Conservation (phyloP, 768 basidiomycete genomes). For the Agaricus subrufescens region DNA sequence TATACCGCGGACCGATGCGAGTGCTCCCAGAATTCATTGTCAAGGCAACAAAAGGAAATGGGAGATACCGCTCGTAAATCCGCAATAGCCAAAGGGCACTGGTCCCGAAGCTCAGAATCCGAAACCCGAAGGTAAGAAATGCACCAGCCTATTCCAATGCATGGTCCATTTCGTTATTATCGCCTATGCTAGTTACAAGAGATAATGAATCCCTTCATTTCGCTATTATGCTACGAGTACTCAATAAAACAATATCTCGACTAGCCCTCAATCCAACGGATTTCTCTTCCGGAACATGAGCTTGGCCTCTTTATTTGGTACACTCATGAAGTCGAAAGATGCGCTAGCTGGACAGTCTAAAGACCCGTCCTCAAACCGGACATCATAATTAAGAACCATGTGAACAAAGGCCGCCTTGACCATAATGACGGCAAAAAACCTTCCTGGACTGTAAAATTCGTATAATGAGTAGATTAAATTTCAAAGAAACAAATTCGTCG, state of each 20-base stretch:
- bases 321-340: background rate
- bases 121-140: no score
- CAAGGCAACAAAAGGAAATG: no score
- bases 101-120: no score
- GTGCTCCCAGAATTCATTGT: no score
- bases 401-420: conserved; percentile 33
- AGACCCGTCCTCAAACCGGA: conserved; percentile 17
- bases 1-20: no score
- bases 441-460: conserved; percentile 26
- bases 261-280: background rate
- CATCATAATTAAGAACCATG: conserved; percentile 33
- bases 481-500: background rate
- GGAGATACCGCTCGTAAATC: no score
- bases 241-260: background rate
- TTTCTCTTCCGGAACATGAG: conserved; percentile 11
- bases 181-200: background rate
- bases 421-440: conserved; percentile 35
- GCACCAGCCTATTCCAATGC: no score
- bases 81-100: no score
- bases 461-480: background rate
- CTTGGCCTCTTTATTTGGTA: conserved; percentile 2
- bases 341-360: conserved; percentile 2
- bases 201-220: background rate
- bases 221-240: background rate
- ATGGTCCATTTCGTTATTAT: background rate